Evolutionary conservation across 306 rosid genomes (phyloP).

Genomic region (Bauhinia variegata): DNA sequence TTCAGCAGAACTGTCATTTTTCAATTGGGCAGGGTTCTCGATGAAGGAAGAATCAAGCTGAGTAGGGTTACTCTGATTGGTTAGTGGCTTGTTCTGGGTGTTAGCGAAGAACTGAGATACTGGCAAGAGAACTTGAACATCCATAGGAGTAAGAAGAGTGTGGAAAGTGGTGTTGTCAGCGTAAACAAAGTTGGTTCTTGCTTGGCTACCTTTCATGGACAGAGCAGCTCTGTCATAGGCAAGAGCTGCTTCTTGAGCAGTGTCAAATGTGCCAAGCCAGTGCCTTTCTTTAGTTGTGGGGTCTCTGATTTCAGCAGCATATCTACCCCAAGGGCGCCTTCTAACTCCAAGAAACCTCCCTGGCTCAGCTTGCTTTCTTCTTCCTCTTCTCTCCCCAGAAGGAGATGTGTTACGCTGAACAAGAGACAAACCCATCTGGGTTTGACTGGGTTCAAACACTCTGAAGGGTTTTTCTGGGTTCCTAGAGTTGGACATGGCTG

Average conservation of each 20-base stretch:
- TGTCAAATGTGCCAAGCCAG: constrained; percentile 99
- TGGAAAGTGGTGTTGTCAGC: constrained; percentile 70
- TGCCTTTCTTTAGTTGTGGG: constrained; percentile 96
- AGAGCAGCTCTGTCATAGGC: constrained; percentile 99
- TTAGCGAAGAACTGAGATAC: constrained; percentile 45
- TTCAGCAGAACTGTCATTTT: constrained; percentile 37
- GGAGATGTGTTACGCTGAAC: constrained; percentile 73
- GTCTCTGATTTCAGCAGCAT: constrained; percentile 98
- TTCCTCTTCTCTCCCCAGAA: constrained; percentile 74
- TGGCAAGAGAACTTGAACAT: constrained; percentile 59
- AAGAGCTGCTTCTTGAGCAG: constrained; percentile 99
- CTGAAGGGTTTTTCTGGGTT: constrained; percentile 59
- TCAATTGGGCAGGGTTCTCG: constrained; percentile 27
- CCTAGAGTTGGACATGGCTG: constrained; percentile 77
- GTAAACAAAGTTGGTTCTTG: constrained; percentile 93
- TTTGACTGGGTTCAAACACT: constrained; percentile 46
- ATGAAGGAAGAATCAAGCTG: constrained; percentile 28
- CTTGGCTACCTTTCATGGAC: constrained; percentile 95
- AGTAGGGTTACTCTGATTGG: constrained; percentile 45
- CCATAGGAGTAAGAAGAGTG: constrained; percentile 62
- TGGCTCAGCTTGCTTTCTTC: constrained; percentile 88
- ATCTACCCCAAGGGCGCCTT: constrained; percentile 94
- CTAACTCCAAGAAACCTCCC: constrained; percentile 95
- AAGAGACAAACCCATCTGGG: constrained; percentile 62
- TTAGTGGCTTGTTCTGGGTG: constrained; percentile 41